These are phyloP conservation scores for Camelina laxa DNA, from an alignment of 345 rosid genomes.

Conservation along the genomic window DNA sequence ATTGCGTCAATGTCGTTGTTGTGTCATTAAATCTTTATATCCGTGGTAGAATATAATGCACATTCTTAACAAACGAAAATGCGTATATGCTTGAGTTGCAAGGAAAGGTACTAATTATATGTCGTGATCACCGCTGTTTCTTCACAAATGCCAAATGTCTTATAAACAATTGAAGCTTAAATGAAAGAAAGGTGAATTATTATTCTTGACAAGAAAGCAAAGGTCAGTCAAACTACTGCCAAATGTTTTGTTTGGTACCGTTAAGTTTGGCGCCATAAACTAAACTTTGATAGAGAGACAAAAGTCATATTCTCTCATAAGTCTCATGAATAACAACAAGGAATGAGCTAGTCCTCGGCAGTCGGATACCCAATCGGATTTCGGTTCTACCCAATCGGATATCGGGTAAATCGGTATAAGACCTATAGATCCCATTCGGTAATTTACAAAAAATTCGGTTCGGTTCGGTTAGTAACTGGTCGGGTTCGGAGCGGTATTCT, in stretches of 20 bases:
- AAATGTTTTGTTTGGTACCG: neutral
- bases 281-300: neutral
- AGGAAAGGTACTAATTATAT: constrained; percentile 47
- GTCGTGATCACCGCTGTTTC: constrained; percentile 73
- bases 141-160: neutral
- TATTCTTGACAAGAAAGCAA: neutral
- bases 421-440: too few species aligned
- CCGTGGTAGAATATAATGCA: neutral
- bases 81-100: constrained; percentile 57
- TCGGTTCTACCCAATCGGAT: too few species aligned
- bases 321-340: too few species aligned
- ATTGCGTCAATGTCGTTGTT: neutral
- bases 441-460: too few species aligned
- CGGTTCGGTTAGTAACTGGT: too few species aligned
- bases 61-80: neutral
- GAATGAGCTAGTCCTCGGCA: too few species aligned
- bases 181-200: neutral
- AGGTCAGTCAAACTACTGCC: neutral
- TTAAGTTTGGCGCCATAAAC: neutral
- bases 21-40: neutral
- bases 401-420: too few species aligned
- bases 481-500: too few species aligned
- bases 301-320: neutral
- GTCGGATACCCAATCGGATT: too few species aligned
- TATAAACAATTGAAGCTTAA: neutral